phyloP scores from a whole-genome alignment of 2,329 filamentous ascomycete genomes.

The Chalaropsis ovoidea region DNA sequence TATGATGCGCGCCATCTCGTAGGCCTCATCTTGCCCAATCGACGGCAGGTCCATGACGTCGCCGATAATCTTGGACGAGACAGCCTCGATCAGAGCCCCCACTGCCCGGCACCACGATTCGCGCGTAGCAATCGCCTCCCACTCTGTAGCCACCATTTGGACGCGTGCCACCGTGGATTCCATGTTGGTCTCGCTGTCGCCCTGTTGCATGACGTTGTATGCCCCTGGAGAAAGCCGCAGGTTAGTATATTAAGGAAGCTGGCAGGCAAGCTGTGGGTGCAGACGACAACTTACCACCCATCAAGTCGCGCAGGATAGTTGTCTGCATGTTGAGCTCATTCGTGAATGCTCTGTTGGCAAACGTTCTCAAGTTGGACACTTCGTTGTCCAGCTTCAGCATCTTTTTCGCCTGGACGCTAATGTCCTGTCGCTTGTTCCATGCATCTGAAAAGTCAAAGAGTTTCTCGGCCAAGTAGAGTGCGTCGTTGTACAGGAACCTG shows the following conservation, averaged over 20 bases:
- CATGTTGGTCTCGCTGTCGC: slow-evolving; percentile 44
- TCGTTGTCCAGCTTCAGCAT: slow-evolving; percentile 53
- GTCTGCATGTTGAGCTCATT: slow-evolving; percentile 52
- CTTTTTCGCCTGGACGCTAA: slow-evolving; percentile 41
- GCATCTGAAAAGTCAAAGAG: slow-evolving; percentile 40
- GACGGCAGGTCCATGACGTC: slow-evolving; percentile 53
- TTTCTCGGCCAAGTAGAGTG: slow-evolving; percentile 51
- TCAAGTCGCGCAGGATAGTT: slow-evolving; percentile 50
- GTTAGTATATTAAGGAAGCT: not conserved
- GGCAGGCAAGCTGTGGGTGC: not conserved
- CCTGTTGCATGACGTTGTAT: slow-evolving; percentile 51
- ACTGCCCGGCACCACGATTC: slow-evolving; percentile 55
- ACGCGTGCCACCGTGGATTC: slow-evolving; percentile 46
- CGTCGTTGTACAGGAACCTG: slow-evolving; percentile 59
- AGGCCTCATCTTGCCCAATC: slow-evolving; percentile 55
- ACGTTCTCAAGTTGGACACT: slow-evolving; percentile 48
- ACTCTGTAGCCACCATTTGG: slow-evolving; percentile 44
- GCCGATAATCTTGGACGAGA: slow-evolving; percentile 49
- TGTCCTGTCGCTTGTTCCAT: slow-evolving; percentile 47
- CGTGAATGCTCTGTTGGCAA: slow-evolving; percentile 52
- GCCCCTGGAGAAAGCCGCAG: slow-evolving; percentile 33
- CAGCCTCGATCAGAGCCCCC: slow-evolving; percentile 48
- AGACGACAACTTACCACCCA: slow-evolving; percentile 39
- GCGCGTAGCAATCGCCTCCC: slow-evolving; percentile 48
- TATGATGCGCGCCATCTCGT: slow-evolving; percentile 50